Base-by-base conservation (phyloP, 2,329 filamentous ascomycete species). In the Aureobasidium sp. region DNA sequence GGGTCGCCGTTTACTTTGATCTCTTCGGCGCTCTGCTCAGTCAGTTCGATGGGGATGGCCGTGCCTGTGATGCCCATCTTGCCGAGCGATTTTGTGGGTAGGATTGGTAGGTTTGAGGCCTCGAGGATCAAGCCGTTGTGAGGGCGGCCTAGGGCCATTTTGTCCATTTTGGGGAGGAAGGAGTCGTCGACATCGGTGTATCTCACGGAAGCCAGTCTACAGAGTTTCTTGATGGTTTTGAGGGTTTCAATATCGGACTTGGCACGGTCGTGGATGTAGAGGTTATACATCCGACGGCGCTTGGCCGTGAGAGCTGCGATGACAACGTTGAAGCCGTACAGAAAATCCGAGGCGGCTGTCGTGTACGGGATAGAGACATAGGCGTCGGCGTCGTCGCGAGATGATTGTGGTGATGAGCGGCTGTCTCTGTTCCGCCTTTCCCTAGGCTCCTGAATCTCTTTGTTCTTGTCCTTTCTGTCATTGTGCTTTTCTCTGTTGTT, bases 91-190 rank as follows among this genome's bases (percentile, higher is more conserved):
- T 68, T 49, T 1, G 71, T 66, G 25, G 73, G 72, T 22, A 69
- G 70, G 20, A 87, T 85, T 0, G 91, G 91, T 1, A 97, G 75
- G 1, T 89, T 89, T 0, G 91, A 96, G 15, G 89, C 86, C 75
- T 99, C 94, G 3, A 99, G 82, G 17, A 97, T 80, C 68, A 88
- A 87, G 51, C 93, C 92, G 70, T 97, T 97, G 75, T 99, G 93
- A 37, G 93, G 91, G 44, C 94, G 83, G 1, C 87, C 87, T 62
- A 80, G 83, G 66, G 89, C 89, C 84, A 95, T 90, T 75, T 90
- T 92, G 74, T 95, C 87, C 77, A 99, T 82, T 44, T 53, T 77
- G 0, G 82, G 82, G 63, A 90, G 76, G 70, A 87, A 87, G 1
- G 81, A 78, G 22, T 78, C 77, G 45, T 84, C 84, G 25, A 93